Percentiles rank a stretch among this genome's conserved stretches.
Conservation (phyloP, 139 green algal genomes). For the Marvania coccoides region DNA sequence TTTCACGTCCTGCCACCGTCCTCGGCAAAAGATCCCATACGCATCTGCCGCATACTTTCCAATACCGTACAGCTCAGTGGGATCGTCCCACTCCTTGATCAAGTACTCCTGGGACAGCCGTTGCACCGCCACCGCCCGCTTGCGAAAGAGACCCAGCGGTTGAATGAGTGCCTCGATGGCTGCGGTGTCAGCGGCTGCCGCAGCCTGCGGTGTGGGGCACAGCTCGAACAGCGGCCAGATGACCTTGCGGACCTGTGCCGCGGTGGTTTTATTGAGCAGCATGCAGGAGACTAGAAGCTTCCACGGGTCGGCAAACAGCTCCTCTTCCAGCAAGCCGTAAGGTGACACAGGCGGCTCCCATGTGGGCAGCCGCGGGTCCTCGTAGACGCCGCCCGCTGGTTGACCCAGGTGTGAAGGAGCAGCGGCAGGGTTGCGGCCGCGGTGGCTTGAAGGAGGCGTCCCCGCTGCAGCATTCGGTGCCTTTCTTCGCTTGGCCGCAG, state of each 20-base stretch:
- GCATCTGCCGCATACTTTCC: conserved; percentile 84
- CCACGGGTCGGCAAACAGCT: conserved; percentile 86
- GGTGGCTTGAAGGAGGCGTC: neutral
- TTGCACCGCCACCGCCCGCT: conserved; percentile 58
- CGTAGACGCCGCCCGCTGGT: neutral
- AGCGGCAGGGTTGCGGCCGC: neutral
- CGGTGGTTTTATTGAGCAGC: conserved; percentile 84
- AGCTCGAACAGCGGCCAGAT: conserved; percentile 74
- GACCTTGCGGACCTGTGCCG: conserved; percentile 68
- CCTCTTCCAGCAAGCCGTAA: conserved; percentile 74
- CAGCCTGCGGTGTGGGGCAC: conserved; percentile 54
- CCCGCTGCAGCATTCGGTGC: neutral
- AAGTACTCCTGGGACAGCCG: conserved; percentile 76
- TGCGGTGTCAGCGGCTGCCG: conserved; percentile 21
- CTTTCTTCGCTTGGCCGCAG: neutral
- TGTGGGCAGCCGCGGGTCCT: conserved; percentile 25
- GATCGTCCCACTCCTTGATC: conserved; percentile 67
- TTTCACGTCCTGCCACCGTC: conserved; percentile 27
- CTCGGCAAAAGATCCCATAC: conserved; percentile 86
- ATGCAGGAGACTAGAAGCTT: conserved; percentile 84
- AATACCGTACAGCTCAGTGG: conserved; percentile 71
- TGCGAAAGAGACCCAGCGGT: conserved; percentile 76
- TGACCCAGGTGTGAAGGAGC: neutral
- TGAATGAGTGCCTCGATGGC: conserved; percentile 55
- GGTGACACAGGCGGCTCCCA: conserved; percentile 67